Evolutionary conservation across 2,329 filamentous ascomycete species (phyloP).

Genomic region (Cladophialophora bantiana): DNA sequence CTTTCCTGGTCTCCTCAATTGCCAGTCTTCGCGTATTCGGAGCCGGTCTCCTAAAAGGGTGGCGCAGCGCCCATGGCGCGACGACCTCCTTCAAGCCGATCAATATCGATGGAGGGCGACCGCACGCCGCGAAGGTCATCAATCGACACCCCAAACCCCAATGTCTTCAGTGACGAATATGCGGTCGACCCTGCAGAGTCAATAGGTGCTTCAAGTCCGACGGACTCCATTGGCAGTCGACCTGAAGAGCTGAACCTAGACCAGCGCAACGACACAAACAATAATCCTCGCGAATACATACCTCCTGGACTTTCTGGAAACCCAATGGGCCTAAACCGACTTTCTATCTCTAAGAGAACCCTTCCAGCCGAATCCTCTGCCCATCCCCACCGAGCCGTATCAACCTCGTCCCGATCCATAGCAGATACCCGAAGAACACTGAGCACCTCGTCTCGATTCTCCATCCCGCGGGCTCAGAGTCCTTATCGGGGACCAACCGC

Average conservation of each 20-base stretch:
- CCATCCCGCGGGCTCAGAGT: slow-evolving; percentile 60
- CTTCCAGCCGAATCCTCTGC: slow-evolving; percentile 20
- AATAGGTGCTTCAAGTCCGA: slow-evolving; percentile 22
- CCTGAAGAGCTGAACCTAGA: slow-evolving; percentile 35
- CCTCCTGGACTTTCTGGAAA: slow-evolving; percentile 32
- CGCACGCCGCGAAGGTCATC: slow-evolving; percentile 31
- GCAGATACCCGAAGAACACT: slow-evolving; percentile 50
- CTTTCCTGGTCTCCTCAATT: background rate
- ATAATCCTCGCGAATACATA: slow-evolving; percentile 32
- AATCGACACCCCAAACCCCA: slow-evolving; percentile 45
- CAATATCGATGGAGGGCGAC: slow-evolving; percentile 25
- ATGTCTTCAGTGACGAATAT: slow-evolving; percentile 59
- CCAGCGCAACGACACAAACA: slow-evolving; percentile 36
- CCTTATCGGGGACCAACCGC: slow-evolving; percentile 74
- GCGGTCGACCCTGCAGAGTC: slow-evolving; percentile 47
- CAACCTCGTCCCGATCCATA: slow-evolving; percentile 38
- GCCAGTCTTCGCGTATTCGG: slow-evolving; percentile 9
- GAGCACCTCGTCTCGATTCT: slow-evolving; percentile 55
- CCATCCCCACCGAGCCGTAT: slow-evolving; percentile 35
- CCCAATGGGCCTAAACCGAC: slow-evolving; percentile 18
- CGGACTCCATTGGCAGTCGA: slow-evolving; percentile 28
- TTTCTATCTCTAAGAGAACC: slow-evolving; percentile 26
- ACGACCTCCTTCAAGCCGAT: slow-evolving; percentile 32
- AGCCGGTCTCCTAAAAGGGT: slow-evolving; percentile 31
- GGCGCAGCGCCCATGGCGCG: slow-evolving; percentile 39